Percentiles rank a stretch among this genome's conserved stretches.
Conservation (phyloP, 352 stramenopile species). For the Plasmopara halstedii region DNA sequence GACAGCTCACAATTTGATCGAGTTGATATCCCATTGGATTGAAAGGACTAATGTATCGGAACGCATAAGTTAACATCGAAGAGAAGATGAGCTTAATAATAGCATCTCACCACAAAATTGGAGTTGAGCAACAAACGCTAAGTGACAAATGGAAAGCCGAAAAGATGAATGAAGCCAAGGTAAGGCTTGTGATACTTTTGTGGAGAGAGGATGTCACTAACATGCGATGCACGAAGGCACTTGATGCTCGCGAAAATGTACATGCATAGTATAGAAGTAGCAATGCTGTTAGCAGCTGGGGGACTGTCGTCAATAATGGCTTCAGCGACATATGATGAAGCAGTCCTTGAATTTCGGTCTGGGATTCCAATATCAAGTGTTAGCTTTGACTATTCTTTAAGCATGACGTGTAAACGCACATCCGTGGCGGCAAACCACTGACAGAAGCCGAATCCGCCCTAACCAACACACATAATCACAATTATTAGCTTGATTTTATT, state of each 20-base stretch:
- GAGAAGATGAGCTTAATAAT: background rate
- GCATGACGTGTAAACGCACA: conserved; percentile 11
- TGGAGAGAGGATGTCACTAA: conserved; percentile 52
- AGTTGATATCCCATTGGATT: conserved; percentile 25
- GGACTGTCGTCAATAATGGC: conserved; percentile 39
- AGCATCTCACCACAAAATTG: conserved; percentile 32
- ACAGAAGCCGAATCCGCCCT: conserved; percentile 34
- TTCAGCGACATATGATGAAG: conserved; percentile 46
- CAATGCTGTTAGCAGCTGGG: conserved; percentile 33
- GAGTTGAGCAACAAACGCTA: conserved; percentile 50
- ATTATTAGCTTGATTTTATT: background rate
- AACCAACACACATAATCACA: background rate
- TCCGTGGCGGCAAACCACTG: conserved; percentile 52
- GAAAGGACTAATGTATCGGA: conserved; percentile 25
- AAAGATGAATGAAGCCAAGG: conserved; percentile 36
- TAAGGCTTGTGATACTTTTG: conserved; percentile 27
- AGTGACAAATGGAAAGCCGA: conserved; percentile 34
- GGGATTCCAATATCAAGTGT: background rate
- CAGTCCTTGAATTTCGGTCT: conserved; percentile 32
- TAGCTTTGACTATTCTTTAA: background rate
- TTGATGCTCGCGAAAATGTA: conserved; percentile 38
- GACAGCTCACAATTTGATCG: conserved; percentile 35
- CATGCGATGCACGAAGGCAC: conserved; percentile 40
- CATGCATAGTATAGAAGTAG: conserved; percentile 57
- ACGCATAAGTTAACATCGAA: background rate